Evolutionary conservation across 2,329 filamentous ascomycete species (phyloP), one percentile per base, ranked within the genome.

Genomic region (Gaeumannomyces tritici): DNA sequence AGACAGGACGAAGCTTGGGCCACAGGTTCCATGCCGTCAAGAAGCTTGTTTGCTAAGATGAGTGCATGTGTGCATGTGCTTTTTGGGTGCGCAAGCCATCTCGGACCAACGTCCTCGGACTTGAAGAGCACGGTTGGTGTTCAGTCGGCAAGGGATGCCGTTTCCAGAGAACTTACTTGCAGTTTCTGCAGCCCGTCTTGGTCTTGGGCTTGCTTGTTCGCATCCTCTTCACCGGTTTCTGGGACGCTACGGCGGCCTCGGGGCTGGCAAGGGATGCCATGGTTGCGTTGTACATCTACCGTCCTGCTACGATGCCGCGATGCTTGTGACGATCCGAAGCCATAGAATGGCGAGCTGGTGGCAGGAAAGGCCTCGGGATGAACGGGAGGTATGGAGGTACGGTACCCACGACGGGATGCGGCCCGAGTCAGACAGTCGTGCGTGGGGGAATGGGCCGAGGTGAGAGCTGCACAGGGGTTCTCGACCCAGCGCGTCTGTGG

Each of bases 171-270:
- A 79, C 85, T 71, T 77, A 88, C 85, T 88, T 88, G 85, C 85
- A 89, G 71, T 84, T 86, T 68, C 78, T 79, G 72, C 86, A 88
- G 55, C 85, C 85, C 1, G 85, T 88, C 75, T 86, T 87, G 66
- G 87, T 85, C 70, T 88, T 87, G 18, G 83, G 81, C 66, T 78
- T 81, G 70, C 83, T 85, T 31, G 76, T 80, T 62, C 83, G 76
- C 18, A 75, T 75, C 61, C 81, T 77, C 69, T 78, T 82, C 47
- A 21, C 24, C 6, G 70, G 70, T 56, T 70, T 73, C 59, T 69
- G 70, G 35, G 67, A 64, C 35, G 67, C 67, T 57, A 71, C 68
- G 59, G 65, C 68, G 29, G 51, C 15, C 9, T 56, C 29, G 35
- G 59, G 27, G 35, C 29, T 55, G 33, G 35, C 18, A 18, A 54